Evolutionary conservation across 805 yeast species (phyloP), one percentile per base, ranked within the genome.

Genomic region (Ogataea minuta): DNA sequence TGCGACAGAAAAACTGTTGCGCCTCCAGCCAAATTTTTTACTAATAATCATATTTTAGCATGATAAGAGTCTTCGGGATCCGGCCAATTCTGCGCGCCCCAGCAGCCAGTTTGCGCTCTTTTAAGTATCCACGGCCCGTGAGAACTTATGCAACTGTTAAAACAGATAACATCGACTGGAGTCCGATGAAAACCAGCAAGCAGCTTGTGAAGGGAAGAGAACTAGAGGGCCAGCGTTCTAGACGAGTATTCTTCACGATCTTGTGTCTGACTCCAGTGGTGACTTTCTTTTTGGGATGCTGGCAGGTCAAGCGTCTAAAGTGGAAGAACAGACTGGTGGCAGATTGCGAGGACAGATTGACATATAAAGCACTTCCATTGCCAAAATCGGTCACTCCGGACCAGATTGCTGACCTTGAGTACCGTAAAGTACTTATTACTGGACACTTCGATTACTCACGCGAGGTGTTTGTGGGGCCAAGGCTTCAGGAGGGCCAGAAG

Each of bases 381-480:
- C 97, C 97, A 0, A 71, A 73, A 34, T 59, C 67, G n/a, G 59
- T 79, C 19, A 76, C 79, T 9, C 84, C 86, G 2, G 80, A 72
- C 4, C 83, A 76, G 41, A 76, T 84, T 12, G 69, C 71, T 14
- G 84, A 84, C 43, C 83, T 87, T 63, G 95, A 90, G 53, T 91
- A 82, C 59, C 74, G 97, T 40, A 72, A 83, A 48, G 90, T 91
- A 30, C 67, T 71, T n/a, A 63, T 85, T 9, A 78, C 72, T 35
- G 99, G 99, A 1, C 72, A 70, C 39, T 93, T 83, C 58, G 82
- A 85, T 49, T 90, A 93, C 54, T 77, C 79, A 10, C 79, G 89
- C 55, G 99, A 93, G 60, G 78, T 89, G 65, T 84, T 86, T 54
- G 87, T 93, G 36, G 98, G 98, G 0, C 98, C 99, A 5, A 73